Evolutionary conservation across 148 eudicot genomes (phyloP).

Genomic region (Heliamphora exappendiculata): DNA sequence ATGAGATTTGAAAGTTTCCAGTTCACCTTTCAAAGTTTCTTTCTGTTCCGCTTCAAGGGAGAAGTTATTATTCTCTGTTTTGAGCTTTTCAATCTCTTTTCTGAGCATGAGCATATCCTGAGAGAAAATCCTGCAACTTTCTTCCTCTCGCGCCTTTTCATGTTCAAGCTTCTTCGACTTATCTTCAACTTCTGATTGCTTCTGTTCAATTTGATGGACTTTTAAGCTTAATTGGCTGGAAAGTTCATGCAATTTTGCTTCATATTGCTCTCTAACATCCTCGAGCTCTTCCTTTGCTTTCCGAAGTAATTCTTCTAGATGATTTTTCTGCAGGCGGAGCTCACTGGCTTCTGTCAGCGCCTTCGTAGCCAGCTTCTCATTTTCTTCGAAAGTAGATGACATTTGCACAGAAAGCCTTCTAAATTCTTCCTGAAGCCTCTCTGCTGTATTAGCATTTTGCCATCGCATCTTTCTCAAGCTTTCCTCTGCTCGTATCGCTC

Average conservation of each 20-base stretch:
- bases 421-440: constrained; percentile 80
- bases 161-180: constrained; percentile 35
- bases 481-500: constrained; percentile 90
- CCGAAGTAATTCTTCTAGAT: constrained; percentile 59
- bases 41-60: constrained; percentile 28
- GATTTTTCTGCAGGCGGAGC: constrained; percentile 47
- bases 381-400: constrained; percentile 68
- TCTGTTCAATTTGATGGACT: constrained; percentile 30
- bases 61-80: constrained; percentile 32
- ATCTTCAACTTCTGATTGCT: constrained; percentile 36
- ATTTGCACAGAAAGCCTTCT: constrained; percentile 60
- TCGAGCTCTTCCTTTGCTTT: constrained; percentile 52
- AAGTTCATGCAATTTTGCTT: constrained; percentile 47
- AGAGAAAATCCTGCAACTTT: constrained; percentile 27
- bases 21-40: constrained; percentile 27
- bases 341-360: constrained; percentile 66
- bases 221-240: constrained; percentile 32
- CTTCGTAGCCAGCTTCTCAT: constrained; percentile 66
- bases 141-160: constrained; percentile 40
- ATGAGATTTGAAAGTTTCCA: constrained; percentile 44
- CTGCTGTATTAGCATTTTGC: constrained; percentile 80
- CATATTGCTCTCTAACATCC: constrained; percentile 41
- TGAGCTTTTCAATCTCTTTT: constrained; percentile 44
- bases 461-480: constrained; percentile 51
- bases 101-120: constrained; percentile 32